Base-by-base conservation (phyloP, 1,284 basidiomycete genomes). In the Moesziomyces aphidis region DNA sequence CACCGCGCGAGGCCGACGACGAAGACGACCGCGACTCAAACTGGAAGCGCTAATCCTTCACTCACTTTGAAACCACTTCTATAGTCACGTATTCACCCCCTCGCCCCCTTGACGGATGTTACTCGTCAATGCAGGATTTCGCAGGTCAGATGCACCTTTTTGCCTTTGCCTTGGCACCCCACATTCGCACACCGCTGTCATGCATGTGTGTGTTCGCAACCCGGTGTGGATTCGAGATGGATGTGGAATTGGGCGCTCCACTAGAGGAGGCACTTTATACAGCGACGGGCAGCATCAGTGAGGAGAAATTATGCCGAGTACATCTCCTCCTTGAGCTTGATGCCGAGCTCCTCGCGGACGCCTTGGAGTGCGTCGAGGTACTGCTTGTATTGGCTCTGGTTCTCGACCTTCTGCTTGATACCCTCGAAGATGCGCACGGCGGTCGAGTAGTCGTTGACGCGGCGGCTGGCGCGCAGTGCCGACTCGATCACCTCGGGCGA, bases 391-490 rank as follows among this genome's bases (percentile, higher is more conserved):
- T 84, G 83, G 57, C 51, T 58, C 51, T 77, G 61, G 66, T 82
- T 84, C 58, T 83, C 82, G 50, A 82, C 82, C 74, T 85, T 85
- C 66, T 81, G 77, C 78, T 80, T 81, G 52, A 85, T 73, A 17
- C 86, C 86, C 70, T 87, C 95, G 83, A 98, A 94, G 83, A 98
- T 90, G 75, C 96, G 89, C 71, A 98, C 94, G 56, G 96, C 96
- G 50, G 96, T 98, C 50, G 95, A 91, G 86, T 93, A 98, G 89
- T 97, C 95, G 87, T 98, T 93, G 76, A 97, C 94, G 81, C 95
- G 90, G 79, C 96, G 89, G 43, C 93, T 90, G 56, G 95, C 94
- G 68, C 91, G 90, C 74, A 98, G 88, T 45, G 95, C 95, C 70
- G 92, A 91, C 87, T 95, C 94, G 72, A 97, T 88, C 79, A 98